Base-by-base conservation (phyloP, 495 filamentous ascomycete genomes). In the Penicillium chermesinum region DNA sequence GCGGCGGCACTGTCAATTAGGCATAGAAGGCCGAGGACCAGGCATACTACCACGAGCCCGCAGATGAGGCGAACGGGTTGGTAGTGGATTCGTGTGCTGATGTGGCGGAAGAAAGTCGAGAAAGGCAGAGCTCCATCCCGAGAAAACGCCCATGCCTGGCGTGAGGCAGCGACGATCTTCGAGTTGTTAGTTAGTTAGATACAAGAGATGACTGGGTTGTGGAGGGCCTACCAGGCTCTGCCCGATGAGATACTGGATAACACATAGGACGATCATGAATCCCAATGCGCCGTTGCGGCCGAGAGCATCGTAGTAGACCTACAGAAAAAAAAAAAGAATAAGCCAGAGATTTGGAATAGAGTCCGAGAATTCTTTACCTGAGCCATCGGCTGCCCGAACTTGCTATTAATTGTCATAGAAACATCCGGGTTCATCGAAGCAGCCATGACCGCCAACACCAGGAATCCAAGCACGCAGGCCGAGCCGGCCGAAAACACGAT, bases 21-120 rank as follows among this genome's bases (percentile, higher is more conserved):
- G 17, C 66, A 75, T 7, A 85, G 64, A 1, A 85, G 66, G 14
- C 81, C 82, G 10, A 85, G 69, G n/a, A 85, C 42, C 2, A 77
- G 63, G 19, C 73, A 71, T 0, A 77, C 54, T n/a, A 74, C 52
- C n/a, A 72, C 77, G 36, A 77, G 72, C 12, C 78, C 80, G 73
- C 80, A 81, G 41, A 84, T 61, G 36, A 76, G 68, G 15, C 81
- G 78, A 6, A 85, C 61, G 6, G 83, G 82, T 44, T 83, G 84
- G 49, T 74, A 81, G 18, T 74, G 78, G 30, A 82, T 70, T 5
- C 66, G 63, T 49, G 72, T 72, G 53, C 73, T 78, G 55, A 83
- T 71, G 10, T 71, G 71, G 22, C 77, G 69, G 60, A 83, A 81
- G 64, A 79, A 85, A 44, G 61, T 70, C 32, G 80, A 82, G 55